phyloP scores from a whole-genome alignment of 257 asterid species.

The Ligustrum vulgare region DNA sequence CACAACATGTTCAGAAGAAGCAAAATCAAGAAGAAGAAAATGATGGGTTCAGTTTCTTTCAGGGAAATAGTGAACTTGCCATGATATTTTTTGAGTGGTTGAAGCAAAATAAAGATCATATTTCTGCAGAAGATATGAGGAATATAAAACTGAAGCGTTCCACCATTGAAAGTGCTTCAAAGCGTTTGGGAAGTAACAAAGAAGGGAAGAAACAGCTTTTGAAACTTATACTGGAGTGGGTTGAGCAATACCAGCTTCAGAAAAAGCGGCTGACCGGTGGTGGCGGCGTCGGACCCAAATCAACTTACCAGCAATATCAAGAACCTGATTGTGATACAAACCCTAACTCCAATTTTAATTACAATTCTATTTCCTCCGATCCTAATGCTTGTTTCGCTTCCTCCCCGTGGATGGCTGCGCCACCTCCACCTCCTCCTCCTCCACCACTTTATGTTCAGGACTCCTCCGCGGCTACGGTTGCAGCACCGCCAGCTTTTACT shows the following conservation, averaged over 20 bases:
- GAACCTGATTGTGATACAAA: constrained; percentile 25
- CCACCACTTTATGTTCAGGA: constrained; percentile 18
- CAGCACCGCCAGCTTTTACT: constrained; percentile 3
- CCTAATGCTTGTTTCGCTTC: constrained; percentile 29
- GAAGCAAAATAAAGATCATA: constrained; percentile 69
- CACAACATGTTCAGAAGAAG: neutral
- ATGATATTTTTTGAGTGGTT: constrained; percentile 78
- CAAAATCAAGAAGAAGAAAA: constrained; percentile 13
- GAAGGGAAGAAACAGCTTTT: constrained; percentile 80
- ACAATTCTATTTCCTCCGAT: constrained; percentile 25
- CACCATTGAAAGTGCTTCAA: constrained; percentile 74
- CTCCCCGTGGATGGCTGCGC: constrained; percentile 34
- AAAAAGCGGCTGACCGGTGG: constrained; percentile 34
- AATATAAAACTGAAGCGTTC: constrained; percentile 75
- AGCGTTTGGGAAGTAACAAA: constrained; percentile 56
- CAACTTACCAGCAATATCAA: constrained; percentile 22
- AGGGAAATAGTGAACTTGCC: constrained; percentile 64
- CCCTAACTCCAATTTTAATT: constrained; percentile 33
- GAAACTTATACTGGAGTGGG: constrained; percentile 84
- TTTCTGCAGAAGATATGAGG: constrained; percentile 84
- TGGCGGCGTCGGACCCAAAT: constrained; percentile 19
- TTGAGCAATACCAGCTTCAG: constrained; percentile 67
- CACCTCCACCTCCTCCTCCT: constrained; percentile 21
- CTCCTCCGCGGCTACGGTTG: constrained; percentile 7
- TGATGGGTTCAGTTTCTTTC: constrained; percentile 42